A percentile compares a stretch with the other conserved stretches of the same genome.
Evolutionary conservation across 352 stramenopile genomes (phyloP).

Genomic region (Phytophthora sp.): DNA sequence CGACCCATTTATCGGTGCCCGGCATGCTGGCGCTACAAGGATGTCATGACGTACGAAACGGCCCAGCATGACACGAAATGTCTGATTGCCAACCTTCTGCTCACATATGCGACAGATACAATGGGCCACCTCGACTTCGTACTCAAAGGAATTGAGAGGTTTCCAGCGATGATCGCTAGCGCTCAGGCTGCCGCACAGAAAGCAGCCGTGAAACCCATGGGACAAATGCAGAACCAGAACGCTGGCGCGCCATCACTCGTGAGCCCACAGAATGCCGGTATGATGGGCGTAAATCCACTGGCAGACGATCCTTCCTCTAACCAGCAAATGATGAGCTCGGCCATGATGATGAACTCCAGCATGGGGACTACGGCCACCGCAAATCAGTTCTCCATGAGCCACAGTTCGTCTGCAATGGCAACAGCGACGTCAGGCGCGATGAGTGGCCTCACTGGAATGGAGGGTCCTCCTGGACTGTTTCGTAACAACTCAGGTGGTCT

Average conservation of each 20-base stretch:
- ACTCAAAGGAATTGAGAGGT: conserved; percentile 78
- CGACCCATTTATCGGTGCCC: conserved; percentile 84
- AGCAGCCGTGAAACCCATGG: conserved; percentile 50
- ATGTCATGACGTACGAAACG: conserved; percentile 85
- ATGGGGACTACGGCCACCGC: conserved; percentile 45
- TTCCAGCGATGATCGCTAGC: conserved; percentile 66
- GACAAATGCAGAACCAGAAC: conserved; percentile 36
- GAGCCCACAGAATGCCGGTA: conserved; percentile 52
- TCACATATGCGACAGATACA: conserved; percentile 83
- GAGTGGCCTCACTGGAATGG: conserved; percentile 62
- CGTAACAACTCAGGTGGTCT: conserved; percentile 79
- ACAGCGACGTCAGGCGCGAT: conserved; percentile 50
- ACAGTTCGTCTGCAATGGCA: conserved; percentile 37
- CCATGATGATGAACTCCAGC: conserved; percentile 78
- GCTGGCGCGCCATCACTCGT: conserved; percentile 39
- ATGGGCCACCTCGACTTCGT: conserved; percentile 80
- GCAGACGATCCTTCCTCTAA: conserved; percentile 40
- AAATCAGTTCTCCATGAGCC: conserved; percentile 67
- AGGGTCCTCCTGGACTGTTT: conserved; percentile 72
- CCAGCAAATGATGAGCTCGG: conserved; percentile 59
- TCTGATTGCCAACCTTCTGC: conserved; percentile 80
- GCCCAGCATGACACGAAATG: conserved; percentile 87
- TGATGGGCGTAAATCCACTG: conserved; percentile 39
- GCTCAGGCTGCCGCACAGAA: conserved; percentile 54
- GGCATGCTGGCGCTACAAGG: conserved; percentile 85